A percentile compares a stretch with the other conserved stretches of the same genome.
phyloP scores from a whole-genome alignment of 495 filamentous ascomycete species.

The Oidiodendron maius region DNA sequence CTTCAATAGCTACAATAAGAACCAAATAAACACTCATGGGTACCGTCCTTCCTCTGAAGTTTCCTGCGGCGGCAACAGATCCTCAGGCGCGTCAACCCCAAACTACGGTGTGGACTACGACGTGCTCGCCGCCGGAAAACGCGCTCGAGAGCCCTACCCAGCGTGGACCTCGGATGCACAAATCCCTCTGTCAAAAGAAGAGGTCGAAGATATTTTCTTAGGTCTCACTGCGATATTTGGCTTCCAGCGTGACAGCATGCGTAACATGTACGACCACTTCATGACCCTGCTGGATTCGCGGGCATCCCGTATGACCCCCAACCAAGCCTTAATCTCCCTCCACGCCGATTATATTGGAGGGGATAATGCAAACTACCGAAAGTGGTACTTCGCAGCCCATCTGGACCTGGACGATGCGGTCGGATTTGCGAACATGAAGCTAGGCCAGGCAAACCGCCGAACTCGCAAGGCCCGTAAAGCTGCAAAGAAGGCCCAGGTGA shows the following conservation, averaged over 20 bases:
- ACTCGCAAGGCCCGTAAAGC: conserved; percentile 78
- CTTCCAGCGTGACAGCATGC: conserved; percentile 99
- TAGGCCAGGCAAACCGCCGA: conserved; percentile 73
- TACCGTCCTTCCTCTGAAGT: conserved; percentile 95
- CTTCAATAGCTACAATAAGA: conserved; percentile 87
- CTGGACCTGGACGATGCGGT: conserved; percentile 96
- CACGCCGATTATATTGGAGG: conserved; percentile 98
- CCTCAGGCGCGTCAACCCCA: conserved; percentile 93
- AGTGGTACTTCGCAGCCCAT: conserved; percentile 99
- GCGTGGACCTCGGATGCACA: conserved; percentile 98
- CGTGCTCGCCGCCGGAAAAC: conserved; percentile 79
- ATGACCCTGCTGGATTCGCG: conserved; percentile 95
- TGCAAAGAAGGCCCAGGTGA: conserved; percentile 65
- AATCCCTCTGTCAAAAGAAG: conserved; percentile 95
- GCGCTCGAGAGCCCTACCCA: conserved; percentile 93
- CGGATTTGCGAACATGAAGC: conserved; percentile 95
- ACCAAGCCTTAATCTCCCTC: conserved; percentile 90
- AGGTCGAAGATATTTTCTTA: conserved; percentile 96
- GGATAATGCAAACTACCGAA: conserved; percentile 96
- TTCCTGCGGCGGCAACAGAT: conserved; percentile 94
- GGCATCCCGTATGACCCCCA: conserved; percentile 97
- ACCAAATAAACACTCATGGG: conserved; percentile 58
- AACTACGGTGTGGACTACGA: conserved; percentile 98
- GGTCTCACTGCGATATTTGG: conserved; percentile 95
- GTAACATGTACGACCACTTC: conserved; percentile 98